Conservation (phyloP, 441 rosid genomes). For the Theobroma grandiflorum region DNA sequence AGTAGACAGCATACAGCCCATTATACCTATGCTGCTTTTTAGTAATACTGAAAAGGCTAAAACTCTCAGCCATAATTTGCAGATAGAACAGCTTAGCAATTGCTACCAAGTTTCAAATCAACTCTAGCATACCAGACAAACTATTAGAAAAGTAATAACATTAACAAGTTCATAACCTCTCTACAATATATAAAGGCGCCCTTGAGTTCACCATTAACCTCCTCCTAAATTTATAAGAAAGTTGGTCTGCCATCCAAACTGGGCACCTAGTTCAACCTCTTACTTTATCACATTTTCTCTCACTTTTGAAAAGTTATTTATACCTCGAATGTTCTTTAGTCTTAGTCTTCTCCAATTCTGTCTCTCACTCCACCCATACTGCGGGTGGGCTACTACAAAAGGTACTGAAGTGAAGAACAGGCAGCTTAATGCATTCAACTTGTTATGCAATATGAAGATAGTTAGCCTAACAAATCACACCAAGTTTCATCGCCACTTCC, state of each 20-base stretch:
- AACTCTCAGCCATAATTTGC: not conserved
- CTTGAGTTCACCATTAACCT: not conserved
- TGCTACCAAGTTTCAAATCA: not conserved
- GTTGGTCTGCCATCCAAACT: not conserved
- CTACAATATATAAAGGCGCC: not conserved
- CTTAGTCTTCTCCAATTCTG: not conserved
- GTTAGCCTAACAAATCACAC: not conserved
- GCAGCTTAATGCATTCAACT: not conserved
- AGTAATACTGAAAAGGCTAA: not conserved
- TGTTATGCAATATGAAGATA: slow-evolving; percentile 5
- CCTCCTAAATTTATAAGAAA: not conserved
- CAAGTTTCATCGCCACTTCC: slow-evolving; percentile 4
- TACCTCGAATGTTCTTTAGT: not conserved
- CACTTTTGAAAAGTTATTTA: not conserved
- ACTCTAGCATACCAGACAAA: not conserved
- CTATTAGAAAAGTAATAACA: not conserved
- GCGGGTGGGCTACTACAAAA: not conserved
- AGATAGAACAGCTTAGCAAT: not conserved
- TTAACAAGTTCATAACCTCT: not conserved
- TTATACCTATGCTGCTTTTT: not conserved
- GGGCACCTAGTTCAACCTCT: not conserved
- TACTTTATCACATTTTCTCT: not conserved
- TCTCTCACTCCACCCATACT: not conserved
- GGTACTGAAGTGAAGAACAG: not conserved
- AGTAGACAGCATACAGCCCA: not conserved